These are phyloP conservation scores for Sporormia fimetaria DNA, from an alignment of 495 filamentous ascomycete species.

Conservation along the genomic window DNA sequence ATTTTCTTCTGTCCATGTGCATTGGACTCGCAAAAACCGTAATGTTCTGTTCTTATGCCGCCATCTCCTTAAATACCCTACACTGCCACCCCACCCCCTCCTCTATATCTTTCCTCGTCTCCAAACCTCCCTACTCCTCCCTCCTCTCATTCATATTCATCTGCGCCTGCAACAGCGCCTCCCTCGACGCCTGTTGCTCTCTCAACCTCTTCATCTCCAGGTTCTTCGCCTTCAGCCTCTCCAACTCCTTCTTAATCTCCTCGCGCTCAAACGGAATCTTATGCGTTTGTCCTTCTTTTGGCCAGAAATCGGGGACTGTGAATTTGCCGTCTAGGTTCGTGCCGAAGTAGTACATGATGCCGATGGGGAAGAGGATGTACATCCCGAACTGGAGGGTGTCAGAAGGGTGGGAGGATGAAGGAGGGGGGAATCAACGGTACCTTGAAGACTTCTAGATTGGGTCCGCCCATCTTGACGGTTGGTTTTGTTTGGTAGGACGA, in stretches of 20 bases:
- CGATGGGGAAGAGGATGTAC: slow-evolving; percentile 97
- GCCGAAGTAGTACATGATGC: slow-evolving; percentile 99
- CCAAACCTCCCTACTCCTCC: neutral
- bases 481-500: neutral
- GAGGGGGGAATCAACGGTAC: slow-evolving; percentile 37
- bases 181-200: slow-evolving; percentile 12
- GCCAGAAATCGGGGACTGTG: slow-evolving; percentile 85
- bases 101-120: neutral
- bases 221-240: slow-evolving; percentile 22
- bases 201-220: slow-evolving; percentile 14
- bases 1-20: too few relatives aligned
- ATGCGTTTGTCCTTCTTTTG: slow-evolving; percentile 71
- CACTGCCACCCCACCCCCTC: too few relatives aligned
- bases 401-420: slow-evolving; percentile 4
- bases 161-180: slow-evolving; percentile 6
- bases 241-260: slow-evolving; percentile 43
- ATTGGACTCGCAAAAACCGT: too few relatives aligned
- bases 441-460: slow-evolving; percentile 94
- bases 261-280: slow-evolving; percentile 80
- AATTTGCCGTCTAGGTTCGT: slow-evolving; percentile 94
- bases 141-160: neutral
- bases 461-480: slow-evolving; percentile 51
- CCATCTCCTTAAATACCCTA: too few relatives aligned
- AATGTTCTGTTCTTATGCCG: too few relatives aligned
- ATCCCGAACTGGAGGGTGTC: slow-evolving; percentile 64